Base-by-base conservation (phyloP, 371 early-diverging fungal species). In the Mortierella sp. region DNA sequence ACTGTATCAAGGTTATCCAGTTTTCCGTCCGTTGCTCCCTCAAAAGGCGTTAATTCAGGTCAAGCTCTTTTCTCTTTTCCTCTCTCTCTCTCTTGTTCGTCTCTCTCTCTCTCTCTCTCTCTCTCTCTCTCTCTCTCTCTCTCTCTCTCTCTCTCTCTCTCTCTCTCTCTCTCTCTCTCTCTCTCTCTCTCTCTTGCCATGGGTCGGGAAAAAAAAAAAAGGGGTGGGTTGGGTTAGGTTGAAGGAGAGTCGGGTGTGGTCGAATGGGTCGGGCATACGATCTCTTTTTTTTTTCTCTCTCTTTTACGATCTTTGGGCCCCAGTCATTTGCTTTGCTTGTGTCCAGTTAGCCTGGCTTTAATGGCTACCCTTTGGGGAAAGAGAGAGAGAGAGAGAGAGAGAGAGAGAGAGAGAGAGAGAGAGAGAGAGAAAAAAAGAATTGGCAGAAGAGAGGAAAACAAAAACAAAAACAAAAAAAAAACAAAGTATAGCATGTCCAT, bases 81-180 rank as follows among this genome's bases (percentile, higher is more conserved):
- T 48, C 29, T 23, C 30, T 60, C 26, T 18, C 21, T 12, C 12
- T 60, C 46, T 46, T 26, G n/a, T 12, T n/a, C 19, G 11, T 60
- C 14, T 43, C 44, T 26, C 60, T 45, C 29, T 48, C 60, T 60
- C 46, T 25, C 16, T 46, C 18, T 60, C 47, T 45, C 26, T 47
- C 23, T 60, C 25, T 7, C 28, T 19, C n/a, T 19, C 19, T n/a
- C 51, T 18, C 55, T 21, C 28, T n/a, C 30, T 9, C n/a, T n/a
- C n/a, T n/a, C n/a, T 11, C 46, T 11, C 9, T 11, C 43, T 11
- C 25, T 45, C 60, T 43, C 43, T 18, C 14, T 23, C 7, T 29
- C 56, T n/a, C 16, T n/a, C 57, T 6, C n/a, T 23, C 57, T 26
- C 29, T 18, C 55, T 29, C 29, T 12, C 7, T 23, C 30, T 57